Percentiles rank a stretch among this genome's conserved stretches.
phyloP scores from a whole-genome alignment of 2,329 filamentous ascomycete genomes.

The Fusarium nodosum region DNA sequence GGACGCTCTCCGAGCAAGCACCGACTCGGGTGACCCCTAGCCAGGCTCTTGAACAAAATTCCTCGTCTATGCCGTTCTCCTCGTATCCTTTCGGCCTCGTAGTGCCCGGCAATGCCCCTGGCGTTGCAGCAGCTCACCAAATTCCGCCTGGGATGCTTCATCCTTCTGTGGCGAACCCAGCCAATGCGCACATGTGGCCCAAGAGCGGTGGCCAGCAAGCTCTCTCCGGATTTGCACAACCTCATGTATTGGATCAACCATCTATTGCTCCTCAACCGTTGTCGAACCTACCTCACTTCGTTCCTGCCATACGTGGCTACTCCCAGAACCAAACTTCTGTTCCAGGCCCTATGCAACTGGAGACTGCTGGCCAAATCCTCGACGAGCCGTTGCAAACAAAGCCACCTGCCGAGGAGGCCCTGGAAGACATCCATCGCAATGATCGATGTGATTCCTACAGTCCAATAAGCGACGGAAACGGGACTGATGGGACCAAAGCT shows the following conservation, averaged over 20 bases:
- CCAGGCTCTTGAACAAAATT: constrained; percentile 8
- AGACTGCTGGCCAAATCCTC: not conserved
- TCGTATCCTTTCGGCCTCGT: constrained; percentile 15
- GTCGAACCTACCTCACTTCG: constrained; percentile 5
- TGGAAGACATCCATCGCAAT: constrained; percentile 26
- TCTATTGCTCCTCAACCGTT: constrained; percentile 8
- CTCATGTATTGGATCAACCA: constrained; percentile 4
- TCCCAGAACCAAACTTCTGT: not conserved
- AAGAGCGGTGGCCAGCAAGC: constrained; percentile 21
- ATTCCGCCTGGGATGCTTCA: constrained; percentile 22
- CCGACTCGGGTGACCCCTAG: constrained; percentile 6
- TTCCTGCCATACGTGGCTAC: not conserved
- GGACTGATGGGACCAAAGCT: constrained; percentile 21
- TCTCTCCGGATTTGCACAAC: constrained; percentile 17
- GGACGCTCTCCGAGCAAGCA: constrained; percentile 36
- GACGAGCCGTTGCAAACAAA: constrained; percentile 48
- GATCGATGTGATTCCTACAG: constrained; percentile 3
- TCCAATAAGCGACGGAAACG: constrained; percentile 25
- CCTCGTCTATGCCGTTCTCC: constrained; percentile 11
- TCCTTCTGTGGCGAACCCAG: constrained; percentile 23
- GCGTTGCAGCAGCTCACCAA: constrained; percentile 1
- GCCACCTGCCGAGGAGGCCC: constrained; percentile 49
- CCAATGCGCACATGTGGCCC: constrained; percentile 9
- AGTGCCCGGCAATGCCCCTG: constrained; percentile 3
- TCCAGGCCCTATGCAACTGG: not conserved